Base-by-base conservation (phyloP, 257 asterid genomes). In the Solanum gracilifrons region DNA sequence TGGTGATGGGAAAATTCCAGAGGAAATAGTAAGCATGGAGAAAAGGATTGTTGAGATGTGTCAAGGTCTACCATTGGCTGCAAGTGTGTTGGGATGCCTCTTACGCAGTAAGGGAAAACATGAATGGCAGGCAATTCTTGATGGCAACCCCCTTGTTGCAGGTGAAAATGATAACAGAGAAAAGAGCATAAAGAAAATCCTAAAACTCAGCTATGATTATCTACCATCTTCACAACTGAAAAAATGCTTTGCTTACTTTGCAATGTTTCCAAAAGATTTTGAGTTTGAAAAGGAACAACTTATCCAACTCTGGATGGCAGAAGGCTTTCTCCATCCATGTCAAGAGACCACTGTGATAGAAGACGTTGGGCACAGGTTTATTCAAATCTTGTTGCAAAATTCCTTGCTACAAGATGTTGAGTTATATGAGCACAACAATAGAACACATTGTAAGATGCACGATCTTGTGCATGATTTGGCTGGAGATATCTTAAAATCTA, bases 291-390 rank as follows among this genome's bases (percentile, higher is more conserved):
- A 58, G 79, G 89, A 88, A 18, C 51, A 35, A 9, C 55, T 91
- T 5, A 89, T 87, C 31, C 91, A 89, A 33, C 76, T 73, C 2
- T 91, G 93, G 91, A 91, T 91, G 88, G 91, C 92, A 8, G 88
- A 86, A 27, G 88, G 87, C 3, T 66, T 73, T 60, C 87, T 91
- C 12, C 41, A 25, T 46, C 68, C 88, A 66, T 51, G 32, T 9
- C 39, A 51, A 88, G 36, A 37, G 48, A 58, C 21, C 33, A 55
- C 3, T 21, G 37, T 37, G 74, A 73, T 87, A 90, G 93, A 90
- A 75, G 88, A 86, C 66, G 2, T 72, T 16, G 91, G 93, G 5
- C 31, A 20, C 12, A 23, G 18, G n/a, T 88, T 83, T 80, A 60
- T 76, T 3, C 32, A 87, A 29, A 48, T 84, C 62, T 83, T 89